phyloP scores from a whole-genome alignment of 2,329 filamentous ascomycete genomes.

The Colletotrichum plurivorum region DNA sequence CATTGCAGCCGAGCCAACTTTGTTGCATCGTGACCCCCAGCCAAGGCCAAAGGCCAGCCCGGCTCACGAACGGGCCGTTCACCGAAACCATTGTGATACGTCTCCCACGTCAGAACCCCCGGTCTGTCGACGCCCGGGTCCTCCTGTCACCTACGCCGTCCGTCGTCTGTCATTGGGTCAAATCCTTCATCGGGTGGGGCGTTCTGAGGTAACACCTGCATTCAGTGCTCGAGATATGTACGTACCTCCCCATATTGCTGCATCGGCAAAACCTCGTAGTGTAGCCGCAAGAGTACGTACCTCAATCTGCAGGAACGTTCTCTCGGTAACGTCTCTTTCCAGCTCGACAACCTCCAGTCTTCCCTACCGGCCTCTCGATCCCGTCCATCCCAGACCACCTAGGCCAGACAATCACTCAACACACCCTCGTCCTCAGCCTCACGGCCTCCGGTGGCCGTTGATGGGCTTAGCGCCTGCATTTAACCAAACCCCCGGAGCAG shows the following conservation, averaged over 20 bases:
- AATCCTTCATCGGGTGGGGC: no score
- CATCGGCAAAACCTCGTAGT: no score
- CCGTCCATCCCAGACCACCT: slow-evolving; percentile 34
- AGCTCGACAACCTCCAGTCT: slow-evolving; percentile 20
- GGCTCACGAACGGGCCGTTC: slow-evolving; percentile 40
- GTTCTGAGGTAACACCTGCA: no score
- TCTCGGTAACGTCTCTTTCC: slow-evolving; percentile 38
- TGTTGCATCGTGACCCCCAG: slow-evolving; percentile 32
- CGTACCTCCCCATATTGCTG: no score
- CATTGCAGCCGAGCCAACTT: slow-evolving; percentile 36
- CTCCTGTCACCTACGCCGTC: slow-evolving; percentile 27
- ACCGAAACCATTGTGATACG: slow-evolving; percentile 42
- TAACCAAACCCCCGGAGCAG: slow-evolving; percentile 22
- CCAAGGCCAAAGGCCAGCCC: slow-evolving; percentile 25
- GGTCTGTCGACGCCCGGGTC: slow-evolving; percentile 25
- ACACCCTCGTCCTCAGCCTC: not conserved
- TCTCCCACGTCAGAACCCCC: slow-evolving; percentile 39
- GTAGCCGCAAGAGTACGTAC: slow-evolving; percentile 15
- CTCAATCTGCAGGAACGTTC: slow-evolving; percentile 31
- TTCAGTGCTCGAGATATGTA: no score
- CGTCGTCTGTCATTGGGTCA: slow-evolving; percentile 11
- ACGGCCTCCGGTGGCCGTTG: slow-evolving; percentile 3
- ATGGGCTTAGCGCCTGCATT: slow-evolving; percentile 20
- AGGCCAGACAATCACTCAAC: slow-evolving; percentile 30
- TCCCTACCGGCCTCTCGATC: slow-evolving; percentile 13